Conservation (phyloP, 768 basidiomycete genomes). For the Coprinellus micaceus region DNA sequence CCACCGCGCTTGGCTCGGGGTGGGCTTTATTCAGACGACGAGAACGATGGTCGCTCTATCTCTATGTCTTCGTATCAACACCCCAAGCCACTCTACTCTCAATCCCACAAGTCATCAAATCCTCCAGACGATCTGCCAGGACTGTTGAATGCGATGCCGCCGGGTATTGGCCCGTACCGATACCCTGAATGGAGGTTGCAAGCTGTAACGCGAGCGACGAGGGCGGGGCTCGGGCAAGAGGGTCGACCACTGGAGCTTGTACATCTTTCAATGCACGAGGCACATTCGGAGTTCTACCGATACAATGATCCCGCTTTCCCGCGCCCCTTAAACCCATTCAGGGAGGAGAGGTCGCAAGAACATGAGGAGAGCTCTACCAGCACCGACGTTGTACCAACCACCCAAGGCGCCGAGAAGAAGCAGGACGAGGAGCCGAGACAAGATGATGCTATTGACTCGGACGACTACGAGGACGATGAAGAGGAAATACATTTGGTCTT, state of each 20-base stretch:
- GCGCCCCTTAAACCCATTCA: background rate
- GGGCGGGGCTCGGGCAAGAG: slow-evolving; percentile 57
- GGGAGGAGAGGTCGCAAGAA: slow-evolving; percentile 6
- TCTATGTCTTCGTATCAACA: background rate
- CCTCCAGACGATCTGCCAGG: slow-evolving; percentile 5
- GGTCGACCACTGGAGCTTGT: slow-evolving; percentile 51
- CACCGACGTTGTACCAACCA: slow-evolving; percentile 1
- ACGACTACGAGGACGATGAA: slow-evolving; percentile 6
- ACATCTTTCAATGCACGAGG: slow-evolving; percentile 23
- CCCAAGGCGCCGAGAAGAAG: slow-evolving; percentile 6
- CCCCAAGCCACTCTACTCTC: slow-evolving; percentile 12
- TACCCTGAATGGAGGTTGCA: slow-evolving; percentile 68
- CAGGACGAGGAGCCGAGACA: slow-evolving; percentile 3
- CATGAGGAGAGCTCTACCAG: slow-evolving; percentile 9
- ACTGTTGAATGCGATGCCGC: slow-evolving; percentile 6
- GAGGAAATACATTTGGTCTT: slow-evolving; percentile 4
- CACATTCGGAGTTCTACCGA: slow-evolving; percentile 1
- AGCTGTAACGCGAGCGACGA: slow-evolving; percentile 47
- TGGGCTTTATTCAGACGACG: slow-evolving; percentile 7
- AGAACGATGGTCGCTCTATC: background rate
- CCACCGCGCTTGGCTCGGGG: background rate
- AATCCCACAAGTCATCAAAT: slow-evolving; percentile 11
- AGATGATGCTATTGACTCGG: slow-evolving; percentile 7
- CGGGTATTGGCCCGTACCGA: slow-evolving; percentile 39
- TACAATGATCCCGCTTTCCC: slow-evolving; percentile 12